Base-by-base conservation (phyloP, 2,329 filamentous ascomycete species). In the Alternaria triticimaculans region DNA sequence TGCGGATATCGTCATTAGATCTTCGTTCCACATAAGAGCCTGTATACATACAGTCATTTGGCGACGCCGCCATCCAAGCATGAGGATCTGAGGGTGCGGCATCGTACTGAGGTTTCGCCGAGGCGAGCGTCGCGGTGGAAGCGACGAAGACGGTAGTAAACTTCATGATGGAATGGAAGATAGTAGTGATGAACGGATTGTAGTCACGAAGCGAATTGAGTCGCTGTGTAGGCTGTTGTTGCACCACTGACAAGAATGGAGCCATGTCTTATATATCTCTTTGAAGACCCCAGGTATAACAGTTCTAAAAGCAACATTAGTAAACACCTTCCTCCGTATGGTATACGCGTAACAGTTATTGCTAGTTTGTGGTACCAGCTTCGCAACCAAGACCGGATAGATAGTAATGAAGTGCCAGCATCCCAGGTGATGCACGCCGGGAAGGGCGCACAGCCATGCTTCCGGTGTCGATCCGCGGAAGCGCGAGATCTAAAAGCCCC, bases 11-110 rank as follows among this genome's bases (percentile, higher is more conserved):
- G 6, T 37, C 9, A 41, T 25, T 45, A 11, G 6, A 10, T 2
- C 18, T 14, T 51, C 3, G 12, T 8, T 20, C 50, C 5, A 3
- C 2, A 41, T 6, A 10, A 11, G 6, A 20, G 3, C 2, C 9
- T 21, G 2, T n/a, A 11, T 28, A 21, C 46, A 51, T 67, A 68
- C 70, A 72, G 23, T 72, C 70, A 26, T 63, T 30, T 5, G 66
- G 57, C 4, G 66, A 69, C 2, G 53, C 60, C 10, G 70, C 55
- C 12, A 69, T 66, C 72, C 70, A 74, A 23, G 58, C 62, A 30
- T 72, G 69, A 11, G 68, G 55, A 21, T 70, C 62, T 3, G 18
- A 3, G 4, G 44, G 20, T 10, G 11, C 44, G 6, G 58, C 33
- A 28, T 45, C 37, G 21, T 67, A 60, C 28, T 68, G 59, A 11